These are phyloP conservation scores for Hyaloscypha bicolor DNA, from an alignment of 495 filamentous ascomycete species.

Conservation along the genomic window DNA sequence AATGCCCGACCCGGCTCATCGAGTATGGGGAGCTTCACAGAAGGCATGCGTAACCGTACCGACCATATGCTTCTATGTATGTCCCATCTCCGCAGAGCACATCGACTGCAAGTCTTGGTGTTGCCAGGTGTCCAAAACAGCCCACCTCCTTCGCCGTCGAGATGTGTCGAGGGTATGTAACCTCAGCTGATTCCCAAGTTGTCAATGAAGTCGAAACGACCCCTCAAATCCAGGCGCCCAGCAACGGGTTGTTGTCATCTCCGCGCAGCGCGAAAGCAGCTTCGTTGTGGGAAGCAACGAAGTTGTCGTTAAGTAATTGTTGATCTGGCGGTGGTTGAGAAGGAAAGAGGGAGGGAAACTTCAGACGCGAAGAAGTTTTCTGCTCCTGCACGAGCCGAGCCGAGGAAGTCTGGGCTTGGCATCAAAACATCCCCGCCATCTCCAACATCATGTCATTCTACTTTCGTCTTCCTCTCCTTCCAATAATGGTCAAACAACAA, in stretches of 20 bases:
- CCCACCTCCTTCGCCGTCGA: background rate
- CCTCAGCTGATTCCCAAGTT: slow-evolving; percentile 80
- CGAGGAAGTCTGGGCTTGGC: background rate
- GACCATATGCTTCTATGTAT: too few species aligned
- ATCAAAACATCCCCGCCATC: background rate
- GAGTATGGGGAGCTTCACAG: too few species aligned
- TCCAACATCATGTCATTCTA: background rate
- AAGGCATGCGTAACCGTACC: too few species aligned
- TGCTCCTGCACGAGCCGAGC: background rate
- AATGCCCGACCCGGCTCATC: too few species aligned
- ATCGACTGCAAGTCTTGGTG: too few species aligned
- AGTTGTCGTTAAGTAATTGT: slow-evolving; percentile 60
- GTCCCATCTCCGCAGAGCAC: too few species aligned
- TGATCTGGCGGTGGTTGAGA: background rate
- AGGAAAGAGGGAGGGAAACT: background rate
- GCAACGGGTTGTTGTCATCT: slow-evolving; percentile 68
- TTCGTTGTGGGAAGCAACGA: slow-evolving; percentile 48
- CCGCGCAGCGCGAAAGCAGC: slow-evolving; percentile 74
- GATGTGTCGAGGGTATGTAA: slow-evolving; percentile 49
- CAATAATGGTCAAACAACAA: background rate
- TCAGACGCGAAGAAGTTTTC: background rate
- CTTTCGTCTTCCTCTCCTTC: background rate
- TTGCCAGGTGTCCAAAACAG: too few species aligned
- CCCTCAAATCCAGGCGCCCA: slow-evolving; percentile 78
- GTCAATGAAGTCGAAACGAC: slow-evolving; percentile 66